Percentiles rank a stretch among this genome's conserved stretches.
These are phyloP conservation scores for Ampelocalamus luodianensis DNA, from an alignment of 176 grass and related monocot species.

Conservation along the genomic window DNA sequence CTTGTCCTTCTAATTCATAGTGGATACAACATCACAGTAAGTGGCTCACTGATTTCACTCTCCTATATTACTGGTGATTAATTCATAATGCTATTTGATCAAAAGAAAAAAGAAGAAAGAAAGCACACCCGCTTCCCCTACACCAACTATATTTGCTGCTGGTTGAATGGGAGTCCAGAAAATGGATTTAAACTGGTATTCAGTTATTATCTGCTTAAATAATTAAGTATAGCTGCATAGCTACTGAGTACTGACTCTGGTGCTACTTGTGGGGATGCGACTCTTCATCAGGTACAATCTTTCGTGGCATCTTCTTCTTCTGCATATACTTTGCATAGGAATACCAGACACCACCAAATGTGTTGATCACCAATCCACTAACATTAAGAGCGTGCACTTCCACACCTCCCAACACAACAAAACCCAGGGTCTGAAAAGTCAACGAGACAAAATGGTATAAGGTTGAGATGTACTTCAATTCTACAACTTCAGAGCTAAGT, in stretches of 20 bases:
- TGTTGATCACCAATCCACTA: slow-evolving; percentile 87
- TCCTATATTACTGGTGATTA: not conserved
- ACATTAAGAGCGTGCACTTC: slow-evolving; percentile 80
- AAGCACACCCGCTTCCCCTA: not conserved
- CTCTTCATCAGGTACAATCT: slow-evolving; percentile 61
- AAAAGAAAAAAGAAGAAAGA: not conserved
- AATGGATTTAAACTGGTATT: not conserved
- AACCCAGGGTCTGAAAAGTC: slow-evolving; percentile 80
- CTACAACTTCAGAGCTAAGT: not conserved
- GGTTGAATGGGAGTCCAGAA: not conserved
- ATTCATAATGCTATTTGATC: no score
- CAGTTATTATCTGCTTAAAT: not conserved
- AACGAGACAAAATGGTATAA: not conserved
- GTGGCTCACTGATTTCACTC: not conserved
- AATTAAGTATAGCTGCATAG: not conserved
- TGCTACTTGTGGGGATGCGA: slow-evolving; percentile 53
- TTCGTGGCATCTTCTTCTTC: slow-evolving; percentile 68
- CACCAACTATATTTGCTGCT: not conserved
- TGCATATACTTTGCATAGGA: slow-evolving; percentile 85
- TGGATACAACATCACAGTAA: not conserved
- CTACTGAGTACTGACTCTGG: not conserved
- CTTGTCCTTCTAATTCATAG: not conserved
- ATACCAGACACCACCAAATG: slow-evolving; percentile 88
- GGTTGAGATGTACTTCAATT: not conserved
- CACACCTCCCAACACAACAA: slow-evolving; percentile 89